Base-by-base conservation (phyloP, 495 filamentous ascomycete genomes). In the Sporormia fimetaria region DNA sequence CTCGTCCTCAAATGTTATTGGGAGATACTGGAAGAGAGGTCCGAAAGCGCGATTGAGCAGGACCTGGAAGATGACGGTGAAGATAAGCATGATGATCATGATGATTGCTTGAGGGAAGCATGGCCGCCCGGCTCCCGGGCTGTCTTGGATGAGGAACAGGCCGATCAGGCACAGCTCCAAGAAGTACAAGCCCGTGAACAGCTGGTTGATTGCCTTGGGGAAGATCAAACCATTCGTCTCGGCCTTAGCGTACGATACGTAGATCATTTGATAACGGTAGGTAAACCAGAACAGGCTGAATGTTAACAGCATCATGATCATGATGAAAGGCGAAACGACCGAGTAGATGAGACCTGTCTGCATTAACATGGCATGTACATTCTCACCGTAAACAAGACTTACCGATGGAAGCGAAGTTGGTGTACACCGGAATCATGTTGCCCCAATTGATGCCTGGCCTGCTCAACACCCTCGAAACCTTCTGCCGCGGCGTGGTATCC, bases 231-330 rank as follows among this genome's bases (percentile, higher is more conserved):
- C 90, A 38, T 90, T 92, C 1, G 90, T 98, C 58, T 98, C 90
- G 51, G 80, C 80, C 29, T 74, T 71, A 59, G 93, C 93, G 33
- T 87, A 87, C 27, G 81, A 87, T 39, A 98, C 87, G 55, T 95
- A 96, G 29, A 98, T 75, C 60, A 90, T 93, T 56, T 88, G 90
- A 63, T 98, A 96, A 16, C 88, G 81, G 61, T 96, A 86, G 3
- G 87, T 88, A 39, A 94, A 75, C 88, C 88, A 98, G 57, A 98
- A 86, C 2, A 98, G 67, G 44, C 76, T 74, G 63, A 96, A 96
- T 0, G 88, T 96, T 58, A 94, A 75, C 54, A 94, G 78, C 45
- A 90, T 88, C 67, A 98, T 96, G 29, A 98, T 58, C 32, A 92
- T 69, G 52, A 98, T 94, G 33, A 96, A 69, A 5, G 90, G 90